Evolutionary conservation across 257 asterid species (phyloP).

Genomic region (Ligustrum vulgare): DNA sequence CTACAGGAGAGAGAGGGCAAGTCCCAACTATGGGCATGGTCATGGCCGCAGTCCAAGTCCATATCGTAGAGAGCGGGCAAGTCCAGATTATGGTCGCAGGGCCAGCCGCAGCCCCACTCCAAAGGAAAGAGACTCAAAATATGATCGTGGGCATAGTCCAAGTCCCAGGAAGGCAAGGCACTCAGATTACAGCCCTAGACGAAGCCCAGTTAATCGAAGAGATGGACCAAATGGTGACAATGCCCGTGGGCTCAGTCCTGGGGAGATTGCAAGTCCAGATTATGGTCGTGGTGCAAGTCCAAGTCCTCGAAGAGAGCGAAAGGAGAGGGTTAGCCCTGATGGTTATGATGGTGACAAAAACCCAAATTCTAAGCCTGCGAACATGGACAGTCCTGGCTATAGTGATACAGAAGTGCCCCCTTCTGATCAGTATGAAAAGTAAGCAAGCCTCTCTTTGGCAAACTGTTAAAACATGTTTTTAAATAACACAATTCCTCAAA

Average conservation of each 20-base stretch:
- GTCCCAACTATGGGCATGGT: constrained; percentile 61
- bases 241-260: constrained; percentile 28
- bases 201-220: constrained; percentile 39
- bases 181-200: constrained; percentile 28
- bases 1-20: constrained; percentile 60
- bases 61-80: constrained; percentile 49
- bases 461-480: too few species aligned
- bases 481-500: too few species aligned
- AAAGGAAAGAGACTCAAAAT: constrained; percentile 41
- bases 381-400: constrained; percentile 39
- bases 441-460: neutral
- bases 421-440: constrained; percentile 52
- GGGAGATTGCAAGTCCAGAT: constrained; percentile 42
- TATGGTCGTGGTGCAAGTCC: constrained; percentile 35
- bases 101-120: constrained; percentile 42
- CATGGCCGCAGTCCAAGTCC: constrained; percentile 51
- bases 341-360: constrained; percentile 40
- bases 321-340: constrained; percentile 42
- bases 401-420: constrained; percentile 53
- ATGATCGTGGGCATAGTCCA: constrained; percentile 38
- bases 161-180: constrained; percentile 49
- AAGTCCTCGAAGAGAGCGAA: constrained; percentile 44
- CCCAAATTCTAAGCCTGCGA: constrained; percentile 28
- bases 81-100: constrained; percentile 63
- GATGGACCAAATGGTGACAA: constrained; percentile 40